Evolutionary conservation across 305 asterid genomes (phyloP).

Genomic region (Rubia balearica): DNA sequence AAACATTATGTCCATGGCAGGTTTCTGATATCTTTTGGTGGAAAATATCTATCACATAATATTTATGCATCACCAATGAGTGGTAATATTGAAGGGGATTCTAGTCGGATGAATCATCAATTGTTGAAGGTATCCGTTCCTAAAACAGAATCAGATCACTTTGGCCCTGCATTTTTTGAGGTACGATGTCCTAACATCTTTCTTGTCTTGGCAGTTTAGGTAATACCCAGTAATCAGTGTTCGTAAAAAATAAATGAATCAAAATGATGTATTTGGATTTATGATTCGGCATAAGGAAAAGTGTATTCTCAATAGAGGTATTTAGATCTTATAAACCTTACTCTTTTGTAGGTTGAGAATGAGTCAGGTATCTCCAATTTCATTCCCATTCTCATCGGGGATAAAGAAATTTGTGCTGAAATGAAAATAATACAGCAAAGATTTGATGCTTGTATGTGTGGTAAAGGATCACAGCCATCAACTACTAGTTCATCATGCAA

Average conservation of each 20-base stretch:
- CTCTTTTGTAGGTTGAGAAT: constrained; percentile 72
- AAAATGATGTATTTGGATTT: neutral
- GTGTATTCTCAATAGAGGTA: neutral
- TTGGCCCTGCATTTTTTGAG: constrained; percentile 90
- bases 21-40: constrained; percentile 78
- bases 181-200: constrained; percentile 21
- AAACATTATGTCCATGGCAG: constrained; percentile 31
- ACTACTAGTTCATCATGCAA: constrained; percentile 36
- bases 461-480: constrained; percentile 23
- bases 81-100: constrained; percentile 36
- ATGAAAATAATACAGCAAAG: constrained; percentile 54
- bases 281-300: neutral
- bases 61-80: constrained; percentile 38
- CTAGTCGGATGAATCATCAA: constrained; percentile 47
- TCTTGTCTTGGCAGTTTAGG: neutral
- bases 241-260: neutral
- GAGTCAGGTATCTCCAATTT: constrained; percentile 89
- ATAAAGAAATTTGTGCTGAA: constrained; percentile 72
- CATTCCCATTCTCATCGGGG: constrained; percentile 72
- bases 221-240: neutral
- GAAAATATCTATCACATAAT: constrained; percentile 54
- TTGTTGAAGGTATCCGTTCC: constrained; percentile 61
- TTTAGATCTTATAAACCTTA: constrained; percentile 8
- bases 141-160: constrained; percentile 40
- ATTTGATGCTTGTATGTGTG: constrained; percentile 23